Conservation (phyloP, 345 rosid genomes). For the Ceriops decandra region DNA sequence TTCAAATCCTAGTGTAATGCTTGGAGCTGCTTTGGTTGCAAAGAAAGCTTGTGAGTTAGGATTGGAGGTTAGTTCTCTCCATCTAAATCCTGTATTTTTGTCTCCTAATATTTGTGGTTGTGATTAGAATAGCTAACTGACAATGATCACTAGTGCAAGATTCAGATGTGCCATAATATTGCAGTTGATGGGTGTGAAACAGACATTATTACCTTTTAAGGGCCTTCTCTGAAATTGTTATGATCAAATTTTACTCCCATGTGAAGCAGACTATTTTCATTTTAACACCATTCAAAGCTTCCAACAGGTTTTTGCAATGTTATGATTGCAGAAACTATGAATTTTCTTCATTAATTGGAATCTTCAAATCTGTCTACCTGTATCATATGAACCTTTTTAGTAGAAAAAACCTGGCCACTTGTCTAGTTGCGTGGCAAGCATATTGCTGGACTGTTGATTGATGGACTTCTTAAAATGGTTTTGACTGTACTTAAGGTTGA, state of each 20-base stretch:
- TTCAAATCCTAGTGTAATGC: constrained; percentile 95
- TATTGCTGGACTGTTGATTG: neutral
- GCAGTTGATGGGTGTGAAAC: neutral
- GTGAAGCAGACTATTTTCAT: neutral
- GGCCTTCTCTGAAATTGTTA: neutral
- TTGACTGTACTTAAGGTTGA: neutral
- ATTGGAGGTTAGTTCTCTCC: constrained; percentile 54
- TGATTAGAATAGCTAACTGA: neutral
- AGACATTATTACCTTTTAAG: neutral
- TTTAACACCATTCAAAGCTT: neutral
- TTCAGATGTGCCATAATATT: neutral
- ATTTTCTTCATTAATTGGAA: neutral
- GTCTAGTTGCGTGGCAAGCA: no score
- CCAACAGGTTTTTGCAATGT: no score
- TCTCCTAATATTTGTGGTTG: neutral
- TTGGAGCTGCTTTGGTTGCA: constrained; percentile 94
- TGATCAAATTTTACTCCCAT: neutral
- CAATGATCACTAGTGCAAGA: constrained; percentile 2
- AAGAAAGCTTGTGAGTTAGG: constrained; percentile 88
- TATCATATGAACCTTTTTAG: no score
- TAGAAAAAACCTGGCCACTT: no score
- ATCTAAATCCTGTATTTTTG: constrained; percentile 10
- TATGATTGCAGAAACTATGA: neutral
- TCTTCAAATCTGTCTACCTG: neutral
- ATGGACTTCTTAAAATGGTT: neutral